A percentile compares a stretch with the other conserved stretches of the same genome.
phyloP scores from a whole-genome alignment of 495 filamentous ascomycete species.

The Cladorrhinum samala region DNA sequence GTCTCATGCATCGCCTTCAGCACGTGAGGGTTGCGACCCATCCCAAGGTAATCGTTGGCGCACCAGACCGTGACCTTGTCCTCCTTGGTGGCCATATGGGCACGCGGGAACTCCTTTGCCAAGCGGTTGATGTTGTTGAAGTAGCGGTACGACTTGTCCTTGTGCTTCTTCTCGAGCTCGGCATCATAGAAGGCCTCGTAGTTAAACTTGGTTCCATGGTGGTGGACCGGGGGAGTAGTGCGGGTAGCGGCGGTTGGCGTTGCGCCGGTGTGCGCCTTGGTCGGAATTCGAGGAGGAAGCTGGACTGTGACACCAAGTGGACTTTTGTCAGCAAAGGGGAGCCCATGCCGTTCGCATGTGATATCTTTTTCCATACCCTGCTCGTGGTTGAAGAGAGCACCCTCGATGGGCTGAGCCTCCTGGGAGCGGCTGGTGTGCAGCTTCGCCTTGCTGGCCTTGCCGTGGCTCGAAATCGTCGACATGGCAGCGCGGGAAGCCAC shows the following conservation, averaged over 20 bases:
- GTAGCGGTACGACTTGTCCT: conserved; percentile 98
- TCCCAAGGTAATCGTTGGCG: conserved; percentile 97
- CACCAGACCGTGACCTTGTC: conserved; percentile 98
- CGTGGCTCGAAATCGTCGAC: conserved; percentile 39
- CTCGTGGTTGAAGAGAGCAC: conserved; percentile 51
- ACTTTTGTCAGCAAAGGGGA: conserved; percentile 15
- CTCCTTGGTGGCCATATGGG: conserved; percentile 78
- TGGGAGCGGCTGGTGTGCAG: conserved; percentile 72
- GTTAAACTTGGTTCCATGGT: conserved; percentile 58
- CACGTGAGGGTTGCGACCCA: conserved; percentile 87
- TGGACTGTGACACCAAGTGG: conserved; percentile 24
- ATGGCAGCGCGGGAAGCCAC: conserved; percentile 36
- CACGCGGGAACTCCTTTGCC: conserved; percentile 91
- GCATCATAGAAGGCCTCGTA: conserved; percentile 83
- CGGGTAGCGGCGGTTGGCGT: conserved; percentile 13
- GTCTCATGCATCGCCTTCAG: conserved; percentile 90
- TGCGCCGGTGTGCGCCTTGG: conserved; percentile 27
- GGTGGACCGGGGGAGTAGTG: conserved; percentile 12
- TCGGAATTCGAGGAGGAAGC: conserved; percentile 32
- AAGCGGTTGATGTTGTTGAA: conserved; percentile 99
- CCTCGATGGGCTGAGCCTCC: conserved; percentile 65
- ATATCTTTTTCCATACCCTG: conserved; percentile 48
- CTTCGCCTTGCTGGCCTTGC: conserved; percentile 55
- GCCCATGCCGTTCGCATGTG: neutral
- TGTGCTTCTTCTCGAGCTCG: conserved; percentile 97